Evolutionary conservation across 495 filamentous ascomycete species (phyloP).

Genomic region (Bacidia gigantensis): DNA sequence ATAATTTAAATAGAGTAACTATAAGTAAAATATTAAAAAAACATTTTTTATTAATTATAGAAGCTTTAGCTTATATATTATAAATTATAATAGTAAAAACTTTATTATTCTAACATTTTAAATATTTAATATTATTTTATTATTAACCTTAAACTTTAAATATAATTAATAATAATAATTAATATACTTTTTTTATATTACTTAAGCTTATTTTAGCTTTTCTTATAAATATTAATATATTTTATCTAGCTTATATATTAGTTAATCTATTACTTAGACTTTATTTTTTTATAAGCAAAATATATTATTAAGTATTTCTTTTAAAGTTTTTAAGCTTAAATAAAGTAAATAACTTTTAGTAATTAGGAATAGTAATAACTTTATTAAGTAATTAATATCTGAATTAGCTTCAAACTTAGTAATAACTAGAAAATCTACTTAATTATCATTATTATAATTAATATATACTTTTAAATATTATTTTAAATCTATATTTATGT

Average conservation of each 20-base stretch:
- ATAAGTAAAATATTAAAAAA: not conserved
- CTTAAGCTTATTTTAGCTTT: not conserved
- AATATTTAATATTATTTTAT: not conserved
- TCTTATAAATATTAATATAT: not conserved
- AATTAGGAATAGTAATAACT: not conserved
- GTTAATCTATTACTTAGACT: not conserved
- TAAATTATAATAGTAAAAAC: not conserved
- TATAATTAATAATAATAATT: not conserved
- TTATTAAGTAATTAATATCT: not conserved
- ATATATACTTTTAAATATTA: slow-evolving; percentile 2
- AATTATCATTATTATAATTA: slow-evolving; percentile 12
- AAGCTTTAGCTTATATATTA: not conserved
- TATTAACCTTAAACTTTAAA: not conserved
- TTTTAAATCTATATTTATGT: slow-evolving; percentile 1
- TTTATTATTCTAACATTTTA: not conserved
- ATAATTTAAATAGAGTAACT: not conserved
- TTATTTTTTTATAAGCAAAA: not conserved
- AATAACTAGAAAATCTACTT: slow-evolving; percentile 5
- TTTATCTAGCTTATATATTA: not conserved
- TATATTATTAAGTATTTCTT: not conserved
- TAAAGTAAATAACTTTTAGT: not conserved
- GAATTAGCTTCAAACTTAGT: slow-evolving; percentile 7
- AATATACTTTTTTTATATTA: not conserved
- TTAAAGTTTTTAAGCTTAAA: not conserved
- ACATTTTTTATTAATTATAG: not conserved